Percentiles rank a stretch among this genome's conserved stretches.
These are phyloP conservation scores for Antitrichia curtipendula DNA, from an alignment of 225 moss, liverwort and hornwort species.

Conservation along the genomic window DNA sequence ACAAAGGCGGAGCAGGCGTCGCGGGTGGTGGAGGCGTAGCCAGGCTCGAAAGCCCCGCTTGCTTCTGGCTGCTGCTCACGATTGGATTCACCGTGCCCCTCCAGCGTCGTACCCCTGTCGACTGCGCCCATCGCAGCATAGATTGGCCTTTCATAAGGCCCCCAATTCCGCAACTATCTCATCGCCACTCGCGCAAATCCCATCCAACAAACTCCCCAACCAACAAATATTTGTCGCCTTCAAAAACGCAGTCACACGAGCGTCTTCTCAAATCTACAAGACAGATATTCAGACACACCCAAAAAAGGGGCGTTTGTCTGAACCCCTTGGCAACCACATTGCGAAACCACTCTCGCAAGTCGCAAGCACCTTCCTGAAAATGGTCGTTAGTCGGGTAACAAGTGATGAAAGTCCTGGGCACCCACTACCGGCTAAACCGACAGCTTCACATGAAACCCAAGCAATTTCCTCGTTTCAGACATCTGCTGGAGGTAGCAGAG, in stretches of 20 bases:
- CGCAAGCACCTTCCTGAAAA: background rate
- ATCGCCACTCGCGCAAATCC: background rate
- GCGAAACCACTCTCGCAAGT: background rate
- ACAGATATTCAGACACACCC: background rate
- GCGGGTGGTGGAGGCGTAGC: slow-evolving; percentile 19
- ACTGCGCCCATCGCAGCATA: slow-evolving; percentile 24
- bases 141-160: slow-evolving; percentile 5
- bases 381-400: background rate
- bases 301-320: background rate
- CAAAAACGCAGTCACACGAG: background rate
- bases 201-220: background rate
- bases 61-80: background rate
- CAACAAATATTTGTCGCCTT: background rate
- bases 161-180: slow-evolving; percentile 1
- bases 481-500: background rate
- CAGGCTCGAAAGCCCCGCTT: slow-evolving; percentile 8
- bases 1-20: slow-evolving; percentile 14
- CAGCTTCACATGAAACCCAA: background rate
- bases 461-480: background rate
- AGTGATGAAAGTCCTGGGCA: background rate
- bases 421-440: background rate
- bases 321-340: background rate
- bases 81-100: background rate
- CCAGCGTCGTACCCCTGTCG: slow-evolving; percentile 14
- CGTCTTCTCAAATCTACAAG: background rate